Percentiles rank a stretch among this genome's conserved stretches.
Evolutionary conservation across 139 green algal species (phyloP).

Genomic region (Coelastrella sp.): DNA sequence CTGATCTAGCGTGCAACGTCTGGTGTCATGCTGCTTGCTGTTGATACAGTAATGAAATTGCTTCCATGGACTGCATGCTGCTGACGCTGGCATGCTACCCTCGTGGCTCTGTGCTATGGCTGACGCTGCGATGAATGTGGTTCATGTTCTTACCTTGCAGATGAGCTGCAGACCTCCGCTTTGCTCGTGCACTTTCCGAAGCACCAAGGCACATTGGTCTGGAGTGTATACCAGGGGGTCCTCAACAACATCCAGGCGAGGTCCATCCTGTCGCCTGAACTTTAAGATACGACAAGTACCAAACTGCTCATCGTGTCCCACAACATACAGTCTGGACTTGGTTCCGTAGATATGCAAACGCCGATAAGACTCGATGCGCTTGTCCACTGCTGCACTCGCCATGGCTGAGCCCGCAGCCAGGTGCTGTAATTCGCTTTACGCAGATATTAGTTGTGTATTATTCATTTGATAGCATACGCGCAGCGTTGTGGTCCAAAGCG

Average conservation of each 20-base stretch:
- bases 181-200: slow-evolving; percentile 63
- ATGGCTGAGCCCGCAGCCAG: not conserved
- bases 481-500: no score
- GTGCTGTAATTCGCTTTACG: no score
- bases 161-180: slow-evolving; percentile 74
- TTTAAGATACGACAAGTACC: slow-evolving; percentile 62
- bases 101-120: no score
- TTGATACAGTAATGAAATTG: no score
- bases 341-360: slow-evolving; percentile 65
- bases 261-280: slow-evolving; percentile 59
- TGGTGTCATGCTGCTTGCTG: no score
- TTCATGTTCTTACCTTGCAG: slow-evolving; percentile 57
- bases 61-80: no score
- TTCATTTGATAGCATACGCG: no score
- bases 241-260: slow-evolving; percentile 63
- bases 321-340: slow-evolving; percentile 63
- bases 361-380: slow-evolving; percentile 31
- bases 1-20: no score
- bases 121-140: no score
- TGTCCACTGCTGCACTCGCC: slow-evolving; percentile 33
- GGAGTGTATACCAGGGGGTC: slow-evolving; percentile 69
- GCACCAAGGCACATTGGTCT: slow-evolving; percentile 61
- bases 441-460: no score
- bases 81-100: no score
- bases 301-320: slow-evolving; percentile 66